Evolutionary conservation across 768 basidiomycete species (phyloP), one percentile per base, ranked within the genome.

Genomic region (Postia placenta): DNA sequence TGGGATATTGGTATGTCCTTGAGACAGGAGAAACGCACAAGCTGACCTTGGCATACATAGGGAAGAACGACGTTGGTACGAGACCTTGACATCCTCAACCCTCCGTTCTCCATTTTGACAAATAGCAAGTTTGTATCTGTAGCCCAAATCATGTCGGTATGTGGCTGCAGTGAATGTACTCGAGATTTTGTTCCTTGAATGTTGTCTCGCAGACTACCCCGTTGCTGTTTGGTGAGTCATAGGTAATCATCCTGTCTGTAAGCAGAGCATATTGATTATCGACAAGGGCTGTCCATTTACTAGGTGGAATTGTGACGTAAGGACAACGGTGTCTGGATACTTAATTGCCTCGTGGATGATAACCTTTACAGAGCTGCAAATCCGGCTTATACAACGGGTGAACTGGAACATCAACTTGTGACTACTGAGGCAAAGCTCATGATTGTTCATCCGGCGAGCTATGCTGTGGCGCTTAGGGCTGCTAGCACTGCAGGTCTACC

Each of bases 231-330:
- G 53, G 56, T 54, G 40, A 15, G 51, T 41, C 4, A 20, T 2
- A 23, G 12, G 25, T 42, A 42, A 17, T 22, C n/a, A 30, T 6
- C 1, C 19, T 37, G 22, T 1, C 38, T 17, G 20, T 4, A 11
- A 11, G 7, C 28, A 6, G 25, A 4, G n/a, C 24, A 22, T 15
- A 17, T 7, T 11, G 1, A 12, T 4, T 45, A 15, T n/a, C n/a
- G n/a, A n/a, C n/a, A 19, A 62, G 61, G 69, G 80, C 81, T 1
- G 67, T 68, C 9, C 81, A 83, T 53, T 66, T 69, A 39, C 67
- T 82, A 11, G 80, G 80, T 6, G 80, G 70, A 12, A 69, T 78
- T 24, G 69, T 82, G 43, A 76, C 79, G 79, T 81, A 60, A 49
- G 78, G 24, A 23, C 27, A 15, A 26, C 40, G 44, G 1, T 37